Evolutionary conservation across 805 yeast species (phyloP).

Genomic region (Wickerhamomyces hampshirensis): DNA sequence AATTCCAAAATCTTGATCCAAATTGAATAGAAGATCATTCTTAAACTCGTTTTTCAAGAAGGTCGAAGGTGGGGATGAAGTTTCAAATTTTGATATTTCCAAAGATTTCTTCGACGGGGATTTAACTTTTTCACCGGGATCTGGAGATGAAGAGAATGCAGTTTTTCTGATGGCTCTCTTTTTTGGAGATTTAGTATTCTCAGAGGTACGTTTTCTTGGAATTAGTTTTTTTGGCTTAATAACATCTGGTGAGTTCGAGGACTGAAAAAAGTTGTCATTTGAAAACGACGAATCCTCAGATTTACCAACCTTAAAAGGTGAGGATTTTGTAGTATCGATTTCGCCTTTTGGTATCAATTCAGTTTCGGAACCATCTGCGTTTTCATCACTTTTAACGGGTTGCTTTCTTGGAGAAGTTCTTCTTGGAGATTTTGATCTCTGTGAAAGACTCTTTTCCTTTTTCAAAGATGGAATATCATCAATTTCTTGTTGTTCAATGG

Average conservation of each 20-base stretch:
- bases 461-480: conserved; percentile 15
- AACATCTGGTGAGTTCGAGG: conserved; percentile 19
- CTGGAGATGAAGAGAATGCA: conserved; percentile 28
- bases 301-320: conserved; percentile 11
- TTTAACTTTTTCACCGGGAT: conserved; percentile 8
- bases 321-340: conserved; percentile 1
- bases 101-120: conserved; percentile 22
- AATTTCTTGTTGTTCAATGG: conserved; percentile 7
- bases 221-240: conserved; percentile 13
- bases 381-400: conserved; percentile 1
- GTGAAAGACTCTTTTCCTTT: background rate
- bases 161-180: conserved; percentile 17
- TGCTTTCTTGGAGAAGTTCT: conserved; percentile 5
- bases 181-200: conserved; percentile 11
- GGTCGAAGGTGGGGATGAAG: conserved; percentile 11
- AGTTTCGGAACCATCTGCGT: conserved; percentile 4
- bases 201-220: conserved; percentile 24
- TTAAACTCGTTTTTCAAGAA: background rate
- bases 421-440: conserved; percentile 9
- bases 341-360: conserved; percentile 5
- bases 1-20: too few species aligned
- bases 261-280: conserved; percentile 33
- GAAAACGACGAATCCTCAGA: conserved; percentile 26
- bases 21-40: conserved; percentile 9
- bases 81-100: conserved; percentile 23